Conservation (phyloP, 2,329 filamentous ascomycete genomes). For the Alternaria sp. region DNA sequence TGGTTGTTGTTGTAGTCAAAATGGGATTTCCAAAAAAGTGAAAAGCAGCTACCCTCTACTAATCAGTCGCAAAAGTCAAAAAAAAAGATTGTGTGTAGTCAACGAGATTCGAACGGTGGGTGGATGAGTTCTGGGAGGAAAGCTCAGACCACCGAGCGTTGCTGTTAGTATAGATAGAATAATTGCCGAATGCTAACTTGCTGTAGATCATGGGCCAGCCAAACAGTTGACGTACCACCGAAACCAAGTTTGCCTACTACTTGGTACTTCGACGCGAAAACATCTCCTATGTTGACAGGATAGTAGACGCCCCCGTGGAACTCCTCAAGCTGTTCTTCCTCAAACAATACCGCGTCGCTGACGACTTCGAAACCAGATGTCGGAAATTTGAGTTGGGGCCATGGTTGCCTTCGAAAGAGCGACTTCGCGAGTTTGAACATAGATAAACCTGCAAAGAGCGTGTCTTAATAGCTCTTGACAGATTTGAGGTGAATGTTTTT, state of each 20-base stretch:
- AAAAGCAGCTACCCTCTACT: too few species aligned
- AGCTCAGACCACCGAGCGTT: too few species aligned
- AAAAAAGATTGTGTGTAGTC: too few species aligned
- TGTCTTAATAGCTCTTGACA: constrained; percentile 14
- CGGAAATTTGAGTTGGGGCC: constrained; percentile 23
- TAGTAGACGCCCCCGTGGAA: constrained; percentile 16
- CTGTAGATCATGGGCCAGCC: constrained; percentile 26
- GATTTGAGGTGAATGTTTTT: constrained; percentile 17
- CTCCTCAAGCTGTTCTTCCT: constrained; percentile 24
- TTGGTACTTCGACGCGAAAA: constrained; percentile 24
- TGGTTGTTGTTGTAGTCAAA: too few species aligned
- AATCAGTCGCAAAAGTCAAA: too few species aligned
- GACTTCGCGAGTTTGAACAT: constrained; percentile 20
- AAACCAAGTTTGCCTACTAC: constrained; percentile 30
- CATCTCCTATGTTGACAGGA: constrained; percentile 25
- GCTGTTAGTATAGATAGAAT: constrained; percentile 7
- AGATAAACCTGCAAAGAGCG: constrained; percentile 17
- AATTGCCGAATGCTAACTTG: constrained; percentile 10
- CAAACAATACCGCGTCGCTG: constrained; percentile 12
- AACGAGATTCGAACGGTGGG: too few species aligned
- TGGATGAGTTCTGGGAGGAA: too few species aligned
- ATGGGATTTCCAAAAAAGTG: too few species aligned
- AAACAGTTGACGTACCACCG: constrained; percentile 23
- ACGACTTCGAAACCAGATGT: constrained; percentile 23
- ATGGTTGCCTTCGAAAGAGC: constrained; percentile 24